phyloP scores from a whole-genome alignment of 768 basidiomycete species.

The Amanita molliuscula region DNA sequence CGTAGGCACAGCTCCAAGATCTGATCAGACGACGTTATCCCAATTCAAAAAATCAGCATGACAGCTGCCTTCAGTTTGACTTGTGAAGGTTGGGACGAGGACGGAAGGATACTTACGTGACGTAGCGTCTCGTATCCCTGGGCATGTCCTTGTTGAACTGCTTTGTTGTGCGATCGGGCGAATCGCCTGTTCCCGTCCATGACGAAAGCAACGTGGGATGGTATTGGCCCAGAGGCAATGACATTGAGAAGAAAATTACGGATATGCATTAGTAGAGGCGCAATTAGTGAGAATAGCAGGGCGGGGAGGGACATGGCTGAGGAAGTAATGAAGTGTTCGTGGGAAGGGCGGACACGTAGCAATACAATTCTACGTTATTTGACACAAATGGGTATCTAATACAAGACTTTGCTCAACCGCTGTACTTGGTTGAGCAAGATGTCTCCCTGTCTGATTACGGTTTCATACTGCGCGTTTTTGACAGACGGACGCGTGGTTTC shows the following conservation, averaged over 20 bases:
- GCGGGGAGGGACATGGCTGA: background rate
- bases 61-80: background rate
- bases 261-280: conserved; percentile 5
- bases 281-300: background rate
- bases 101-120: conserved; percentile 41
- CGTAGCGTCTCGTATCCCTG: conserved; percentile 77
- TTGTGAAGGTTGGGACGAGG: background rate
- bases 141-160: conserved; percentile 69
- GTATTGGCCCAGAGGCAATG: conserved; percentile 77
- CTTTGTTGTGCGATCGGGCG: conserved; percentile 57
- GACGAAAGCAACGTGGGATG: conserved; percentile 85
- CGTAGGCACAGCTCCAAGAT: conserved; percentile 77
- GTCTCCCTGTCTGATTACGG: conserved; percentile 90
- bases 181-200: conserved; percentile 97
- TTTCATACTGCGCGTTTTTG: conserved; percentile 84
- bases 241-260: conserved; percentile 48
- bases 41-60: background rate
- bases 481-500: conserved; percentile 68
- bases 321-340: background rate
- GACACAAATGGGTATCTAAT: conserved; percentile 18
- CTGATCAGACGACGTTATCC: conserved; percentile 27
- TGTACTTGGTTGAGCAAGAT: conserved; percentile 80
- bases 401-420: conserved; percentile 82
- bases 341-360: conserved; percentile 2
- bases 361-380: background rate